Base-by-base conservation (phyloP, 495 filamentous ascomycete genomes). In the Aspergillus nanangensis region DNA sequence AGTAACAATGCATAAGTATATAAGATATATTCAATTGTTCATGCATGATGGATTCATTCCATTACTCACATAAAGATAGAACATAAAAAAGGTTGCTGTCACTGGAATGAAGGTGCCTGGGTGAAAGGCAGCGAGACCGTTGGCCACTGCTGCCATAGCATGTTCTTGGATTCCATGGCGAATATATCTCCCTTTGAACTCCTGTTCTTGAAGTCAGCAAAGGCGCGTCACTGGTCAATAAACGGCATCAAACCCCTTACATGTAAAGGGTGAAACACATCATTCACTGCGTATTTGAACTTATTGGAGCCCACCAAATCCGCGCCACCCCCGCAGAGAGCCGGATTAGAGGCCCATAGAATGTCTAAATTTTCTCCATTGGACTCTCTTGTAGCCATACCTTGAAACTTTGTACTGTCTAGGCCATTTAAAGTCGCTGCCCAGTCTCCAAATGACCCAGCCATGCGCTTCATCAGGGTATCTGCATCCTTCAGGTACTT, bases 91-190 rank as follows among this genome's bases (percentile, higher is more conserved):
- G 5, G 55, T 61, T 1, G 64, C 58, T 0, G 69, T 75, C 18
- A 74, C 43, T 0, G 71, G 72, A 10, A 75, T 41, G 46, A 74
- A 61, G 0, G 68, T 71, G 37, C 60, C 59, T 4, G 46, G 59
- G 48, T 58, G 53, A 41, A 52, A 76, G 0, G 72, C 71, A 5
- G 72, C 67, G 7, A 76, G 53, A 4, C 72, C 72, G 45, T 76
- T 78, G 8, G 70, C 60, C 8, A 78, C 63, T 13, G 70, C 56
- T 8, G 60, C 60, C 74, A 78, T 78, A 20, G 73, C 73, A 50
- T 78, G 73, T 45, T 78, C 75, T 20, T 71, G 59, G n/a, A 78
- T 69, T 17, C 75, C 75, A 38, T 66, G 74, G 48, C 69, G 74
- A 23, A 78, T 67, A 50, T 75, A 76, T 7, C 74, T 60, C 15